A percentile compares a stretch with the other conserved stretches of the same genome.
These are phyloP conservation scores for Phytophthora pinifolia DNA, from an alignment of 352 stramenopile species.

Conservation along the genomic window DNA sequence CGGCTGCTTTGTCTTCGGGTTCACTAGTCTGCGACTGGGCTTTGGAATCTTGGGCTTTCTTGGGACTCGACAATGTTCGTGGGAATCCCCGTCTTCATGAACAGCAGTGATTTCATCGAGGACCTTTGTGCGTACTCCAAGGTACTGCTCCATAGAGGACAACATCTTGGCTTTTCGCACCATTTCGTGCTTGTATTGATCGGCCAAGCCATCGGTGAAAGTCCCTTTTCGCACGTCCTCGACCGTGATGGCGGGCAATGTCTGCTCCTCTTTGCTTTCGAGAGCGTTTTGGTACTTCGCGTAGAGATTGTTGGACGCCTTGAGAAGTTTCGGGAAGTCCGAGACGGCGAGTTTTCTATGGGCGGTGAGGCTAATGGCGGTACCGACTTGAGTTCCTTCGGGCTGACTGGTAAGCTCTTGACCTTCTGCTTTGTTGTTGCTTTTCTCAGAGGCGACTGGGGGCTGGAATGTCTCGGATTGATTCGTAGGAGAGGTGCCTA, in stretches of 20 bases:
- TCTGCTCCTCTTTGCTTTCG: slow-evolving; percentile 16
- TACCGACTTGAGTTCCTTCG: slow-evolving; percentile 4
- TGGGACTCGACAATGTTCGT: slow-evolving; percentile 31
- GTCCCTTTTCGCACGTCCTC: slow-evolving; percentile 56
- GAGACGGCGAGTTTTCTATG: slow-evolving; percentile 37
- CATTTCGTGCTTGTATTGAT: slow-evolving; percentile 59
- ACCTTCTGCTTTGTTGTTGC: not conserved
- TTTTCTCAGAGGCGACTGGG: slow-evolving; percentile 4
- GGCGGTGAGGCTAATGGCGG: not conserved
- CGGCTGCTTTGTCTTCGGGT: slow-evolving; percentile 46
- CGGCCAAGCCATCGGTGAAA: slow-evolving; percentile 50
- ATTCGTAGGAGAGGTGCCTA: slow-evolving; percentile 12
- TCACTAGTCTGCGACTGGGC: slow-evolving; percentile 35
- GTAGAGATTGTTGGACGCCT: slow-evolving; percentile 41
- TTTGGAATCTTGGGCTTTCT: slow-evolving; percentile 79
- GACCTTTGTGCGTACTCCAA: slow-evolving; percentile 46
- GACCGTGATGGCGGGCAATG: slow-evolving; percentile 35
- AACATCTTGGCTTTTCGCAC: slow-evolving; percentile 56
- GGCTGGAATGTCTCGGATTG: slow-evolving; percentile 18
- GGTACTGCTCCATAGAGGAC: slow-evolving; percentile 55
- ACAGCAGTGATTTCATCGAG: slow-evolving; percentile 44
- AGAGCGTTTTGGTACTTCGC: slow-evolving; percentile 28
- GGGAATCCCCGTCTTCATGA: slow-evolving; percentile 19
- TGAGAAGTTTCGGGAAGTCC: slow-evolving; percentile 35
- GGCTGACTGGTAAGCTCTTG: slow-evolving; percentile 2